Percentiles rank a stretch among this genome's conserved stretches.
Conservation (phyloP, 2,329 filamentous ascomycete species). For the Beauveria varroae region DNA sequence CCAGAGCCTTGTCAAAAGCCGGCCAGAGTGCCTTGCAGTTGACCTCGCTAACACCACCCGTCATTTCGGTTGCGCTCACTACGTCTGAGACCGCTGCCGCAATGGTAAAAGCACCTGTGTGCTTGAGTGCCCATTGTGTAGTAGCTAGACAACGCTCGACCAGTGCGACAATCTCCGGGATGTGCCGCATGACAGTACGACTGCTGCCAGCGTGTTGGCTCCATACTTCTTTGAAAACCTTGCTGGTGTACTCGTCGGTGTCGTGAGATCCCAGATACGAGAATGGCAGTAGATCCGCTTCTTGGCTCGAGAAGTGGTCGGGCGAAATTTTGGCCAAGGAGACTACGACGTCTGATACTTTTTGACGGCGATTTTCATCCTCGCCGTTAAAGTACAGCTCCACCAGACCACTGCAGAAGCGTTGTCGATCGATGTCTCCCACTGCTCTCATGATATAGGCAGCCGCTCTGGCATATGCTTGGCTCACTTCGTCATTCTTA, state of each 20-base stretch:
- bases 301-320: slow-evolving; percentile 76
- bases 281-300: slow-evolving; percentile 72
- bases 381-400: slow-evolving; percentile 76
- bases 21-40: slow-evolving; percentile 69
- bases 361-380: slow-evolving; percentile 65
- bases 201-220: slow-evolving; percentile 80
- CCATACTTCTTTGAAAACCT: slow-evolving; percentile 83
- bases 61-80: slow-evolving; percentile 47
- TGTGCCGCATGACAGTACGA: slow-evolving; percentile 73
- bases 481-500: slow-evolving; percentile 87
- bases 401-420: slow-evolving; percentile 47
- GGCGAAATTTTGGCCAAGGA: slow-evolving; percentile 80
- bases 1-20: slow-evolving; percentile 69
- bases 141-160: slow-evolving; percentile 64
- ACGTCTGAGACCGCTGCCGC: slow-evolving; percentile 66
- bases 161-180: slow-evolving; percentile 71
- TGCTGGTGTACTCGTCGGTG: slow-evolving; percentile 67
- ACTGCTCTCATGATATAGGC: slow-evolving; percentile 71
- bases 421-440: slow-evolving; percentile 39
- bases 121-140: slow-evolving; percentile 83
- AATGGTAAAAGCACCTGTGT: slow-evolving; percentile 74
- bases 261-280: slow-evolving; percentile 86
- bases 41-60: slow-evolving; percentile 50
- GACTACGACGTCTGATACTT: slow-evolving; percentile 75
- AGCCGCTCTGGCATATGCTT: slow-evolving; percentile 76